phyloP scores from a whole-genome alignment of 768 basidiomycete genomes.

The Tylopilus subfusipes region DNA sequence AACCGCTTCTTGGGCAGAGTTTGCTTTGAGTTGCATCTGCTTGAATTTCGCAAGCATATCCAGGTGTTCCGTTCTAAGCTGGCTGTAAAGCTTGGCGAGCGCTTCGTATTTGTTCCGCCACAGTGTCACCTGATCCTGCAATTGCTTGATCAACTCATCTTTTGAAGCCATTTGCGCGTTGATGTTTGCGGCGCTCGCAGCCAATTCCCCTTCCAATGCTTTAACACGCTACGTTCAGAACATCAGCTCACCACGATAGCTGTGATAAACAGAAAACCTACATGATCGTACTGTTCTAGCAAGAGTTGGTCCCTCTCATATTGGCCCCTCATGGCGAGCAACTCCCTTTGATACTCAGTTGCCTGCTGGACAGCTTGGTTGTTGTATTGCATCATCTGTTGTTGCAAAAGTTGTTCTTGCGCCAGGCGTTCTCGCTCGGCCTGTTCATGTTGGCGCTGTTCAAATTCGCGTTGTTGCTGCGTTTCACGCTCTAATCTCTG shows the following conservation, averaged over 20 bases:
- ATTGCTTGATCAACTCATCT: constrained; percentile 91
- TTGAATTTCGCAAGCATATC: constrained; percentile 98
- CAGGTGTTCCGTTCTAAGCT: constrained; percentile 93
- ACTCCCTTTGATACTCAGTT: constrained; percentile 82
- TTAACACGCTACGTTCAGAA: constrained; percentile 72
- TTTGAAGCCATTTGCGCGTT: constrained; percentile 85
- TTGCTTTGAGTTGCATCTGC: constrained; percentile 95
- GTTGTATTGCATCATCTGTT: constrained; percentile 78
- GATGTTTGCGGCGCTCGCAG: constrained; percentile 69
- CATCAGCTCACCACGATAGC: constrained; percentile 5
- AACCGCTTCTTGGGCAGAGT: constrained; percentile 96
- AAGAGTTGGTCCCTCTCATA: constrained; percentile 98
- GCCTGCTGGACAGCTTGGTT: constrained; percentile 74
- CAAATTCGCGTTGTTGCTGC: constrained; percentile 83
- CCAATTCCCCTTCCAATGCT: constrained; percentile 87
- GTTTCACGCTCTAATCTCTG: constrained; percentile 73
- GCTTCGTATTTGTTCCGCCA: constrained; percentile 99
- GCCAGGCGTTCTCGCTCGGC: constrained; percentile 84
- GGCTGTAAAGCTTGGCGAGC: constrained; percentile 96
- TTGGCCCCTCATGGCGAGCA: constrained; percentile 92
- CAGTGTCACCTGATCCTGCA: constrained; percentile 93
- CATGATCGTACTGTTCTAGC: constrained; percentile 95
- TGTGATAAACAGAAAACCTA: constrained; percentile 32
- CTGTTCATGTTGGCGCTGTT: constrained; percentile 82
- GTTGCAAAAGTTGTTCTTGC: constrained; percentile 82